phyloP scores from a whole-genome alignment of 352 stramenopile genomes.

The Globisporangium lucens region DNA sequence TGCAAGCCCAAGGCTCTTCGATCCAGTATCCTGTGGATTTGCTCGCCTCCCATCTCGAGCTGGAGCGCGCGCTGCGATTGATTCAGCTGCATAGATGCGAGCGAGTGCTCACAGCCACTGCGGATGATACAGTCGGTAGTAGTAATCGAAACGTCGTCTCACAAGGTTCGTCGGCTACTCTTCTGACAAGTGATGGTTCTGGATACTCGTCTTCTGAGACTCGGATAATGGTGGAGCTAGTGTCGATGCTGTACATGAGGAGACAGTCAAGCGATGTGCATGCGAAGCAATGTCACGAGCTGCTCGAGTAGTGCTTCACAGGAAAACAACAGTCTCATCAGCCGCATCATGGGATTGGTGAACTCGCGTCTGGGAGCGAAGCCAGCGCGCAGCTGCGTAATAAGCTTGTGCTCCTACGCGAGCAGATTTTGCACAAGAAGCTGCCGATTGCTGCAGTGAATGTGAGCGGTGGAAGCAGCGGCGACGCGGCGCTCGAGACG shows the following conservation, averaged over 20 bases:
- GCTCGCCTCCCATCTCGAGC: slow-evolving; percentile 41
- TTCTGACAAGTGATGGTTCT: slow-evolving; percentile 1
- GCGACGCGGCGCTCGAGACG: neutral
- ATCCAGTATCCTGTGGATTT: slow-evolving; percentile 28
- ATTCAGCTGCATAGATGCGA: slow-evolving; percentile 31
- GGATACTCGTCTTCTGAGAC: slow-evolving; percentile 9
- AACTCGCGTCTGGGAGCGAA: neutral
- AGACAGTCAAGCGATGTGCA: slow-evolving; percentile 20
- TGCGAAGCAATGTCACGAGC: slow-evolving; percentile 27
- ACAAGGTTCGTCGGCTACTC: neutral
- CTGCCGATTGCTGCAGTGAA: slow-evolving; percentile 6
- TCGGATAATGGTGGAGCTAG: slow-evolving; percentile 24
- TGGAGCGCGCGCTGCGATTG: slow-evolving; percentile 26
- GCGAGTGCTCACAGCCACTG: slow-evolving; percentile 23
- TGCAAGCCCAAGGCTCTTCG: neutral
- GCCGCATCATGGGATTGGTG: slow-evolving; percentile 1
- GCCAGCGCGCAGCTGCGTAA: slow-evolving; percentile 6
- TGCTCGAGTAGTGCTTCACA: slow-evolving; percentile 34
- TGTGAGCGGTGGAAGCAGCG: neutral
- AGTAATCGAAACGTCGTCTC: slow-evolving; percentile 5
- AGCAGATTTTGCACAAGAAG: slow-evolving; percentile 18
- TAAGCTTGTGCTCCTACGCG: slow-evolving; percentile 23
- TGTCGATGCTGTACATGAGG: slow-evolving; percentile 32
- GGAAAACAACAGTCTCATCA: neutral
- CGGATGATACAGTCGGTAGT: slow-evolving; percentile 7